Evolutionary conservation across 1,139 yeast species (phyloP).

Genomic region (Debaryomyces nepalensis): DNA sequence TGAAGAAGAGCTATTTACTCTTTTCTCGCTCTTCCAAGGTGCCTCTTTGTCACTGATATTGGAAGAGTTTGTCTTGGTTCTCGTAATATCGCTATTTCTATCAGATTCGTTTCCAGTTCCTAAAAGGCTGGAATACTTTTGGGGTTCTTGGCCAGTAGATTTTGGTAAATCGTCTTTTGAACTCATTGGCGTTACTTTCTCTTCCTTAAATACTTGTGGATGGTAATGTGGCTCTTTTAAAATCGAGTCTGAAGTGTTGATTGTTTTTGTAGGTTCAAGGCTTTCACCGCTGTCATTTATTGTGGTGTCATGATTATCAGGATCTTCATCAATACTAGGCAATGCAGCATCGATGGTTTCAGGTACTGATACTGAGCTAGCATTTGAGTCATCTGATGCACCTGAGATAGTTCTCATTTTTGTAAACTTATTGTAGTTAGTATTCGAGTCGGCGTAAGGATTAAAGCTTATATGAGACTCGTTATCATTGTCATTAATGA

Average conservation of each 20-base stretch:
- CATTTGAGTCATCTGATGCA: conserved; percentile 29
- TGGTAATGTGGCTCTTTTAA: conserved; percentile 31
- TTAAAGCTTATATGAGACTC: conserved; percentile 44
- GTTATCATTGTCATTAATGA: conserved; percentile 51
- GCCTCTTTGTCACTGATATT: not conserved
- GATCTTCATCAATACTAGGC: conserved; percentile 43
- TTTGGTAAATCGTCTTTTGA: conserved; percentile 23
- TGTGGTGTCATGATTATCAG: conserved; percentile 25
- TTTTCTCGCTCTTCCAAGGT: conserved; percentile 1
- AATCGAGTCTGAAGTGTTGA: conserved; percentile 32
- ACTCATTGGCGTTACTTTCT: conserved; percentile 32
- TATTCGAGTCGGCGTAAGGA: conserved; percentile 29
- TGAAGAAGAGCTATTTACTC: conserved; percentile 5
- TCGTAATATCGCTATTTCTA: conserved; percentile 1
- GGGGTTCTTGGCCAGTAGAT: conserved; percentile 10
- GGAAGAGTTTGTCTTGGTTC: conserved; percentile 7
- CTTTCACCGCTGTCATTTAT: conserved; percentile 7
- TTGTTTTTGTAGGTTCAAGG: not conserved
- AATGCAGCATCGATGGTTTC: conserved; percentile 49
- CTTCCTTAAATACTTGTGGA: conserved; percentile 38
- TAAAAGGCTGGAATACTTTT: conserved; percentile 20
- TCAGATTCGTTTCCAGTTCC: conserved; percentile 2
- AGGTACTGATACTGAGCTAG: conserved; percentile 42
- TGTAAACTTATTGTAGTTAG: conserved; percentile 40
- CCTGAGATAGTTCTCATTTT: conserved; percentile 33